These are phyloP conservation scores for Arthrobotrys musiformis DNA, from an alignment of 2,329 filamentous ascomycete genomes.

Conservation along the genomic window DNA sequence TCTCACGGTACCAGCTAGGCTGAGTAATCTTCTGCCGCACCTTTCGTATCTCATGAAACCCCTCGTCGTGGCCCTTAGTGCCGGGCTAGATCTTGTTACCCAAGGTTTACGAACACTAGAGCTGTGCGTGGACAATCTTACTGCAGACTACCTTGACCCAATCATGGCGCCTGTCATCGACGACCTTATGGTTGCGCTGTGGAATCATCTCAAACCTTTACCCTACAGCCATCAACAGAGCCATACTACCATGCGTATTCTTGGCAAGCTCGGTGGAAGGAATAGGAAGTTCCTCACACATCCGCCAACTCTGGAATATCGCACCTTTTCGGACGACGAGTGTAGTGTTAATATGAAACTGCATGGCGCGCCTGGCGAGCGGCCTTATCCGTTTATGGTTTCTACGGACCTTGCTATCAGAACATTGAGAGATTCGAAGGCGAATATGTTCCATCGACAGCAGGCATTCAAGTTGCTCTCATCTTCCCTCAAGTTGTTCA, in stretches of 20 bases:
- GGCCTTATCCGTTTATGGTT: conserved; percentile 85
- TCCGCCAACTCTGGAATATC: conserved; percentile 83
- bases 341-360: conserved; percentile 89
- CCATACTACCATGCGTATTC: conserved; percentile 95
- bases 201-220: conserved; percentile 91
- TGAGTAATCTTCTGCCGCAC: conserved; percentile 95
- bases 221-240: conserved; percentile 98
- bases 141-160: conserved; percentile 95
- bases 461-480: conserved; percentile 90
- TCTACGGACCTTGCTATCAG: conserved; percentile 87
- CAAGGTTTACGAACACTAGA: conserved; percentile 94
- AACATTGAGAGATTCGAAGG: conserved; percentile 67
- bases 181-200: conserved; percentile 96
- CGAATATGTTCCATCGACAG: conserved; percentile 89
- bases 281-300: conserved; percentile 96
- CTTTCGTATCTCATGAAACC: conserved; percentile 97
- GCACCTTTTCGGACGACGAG: conserved; percentile 85
- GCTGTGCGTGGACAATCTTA: conserved; percentile 96
- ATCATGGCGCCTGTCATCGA: conserved; percentile 99
- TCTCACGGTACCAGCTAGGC: conserved; percentile 89
- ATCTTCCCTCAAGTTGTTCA: conserved; percentile 86
- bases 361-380: conserved; percentile 86
- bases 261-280: conserved; percentile 93
- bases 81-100: conserved; percentile 90
- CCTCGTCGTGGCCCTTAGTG: conserved; percentile 91